These are phyloP conservation scores for Apiospora pterosperma DNA, from an alignment of 2,329 filamentous ascomycete species.

Conservation along the genomic window DNA sequence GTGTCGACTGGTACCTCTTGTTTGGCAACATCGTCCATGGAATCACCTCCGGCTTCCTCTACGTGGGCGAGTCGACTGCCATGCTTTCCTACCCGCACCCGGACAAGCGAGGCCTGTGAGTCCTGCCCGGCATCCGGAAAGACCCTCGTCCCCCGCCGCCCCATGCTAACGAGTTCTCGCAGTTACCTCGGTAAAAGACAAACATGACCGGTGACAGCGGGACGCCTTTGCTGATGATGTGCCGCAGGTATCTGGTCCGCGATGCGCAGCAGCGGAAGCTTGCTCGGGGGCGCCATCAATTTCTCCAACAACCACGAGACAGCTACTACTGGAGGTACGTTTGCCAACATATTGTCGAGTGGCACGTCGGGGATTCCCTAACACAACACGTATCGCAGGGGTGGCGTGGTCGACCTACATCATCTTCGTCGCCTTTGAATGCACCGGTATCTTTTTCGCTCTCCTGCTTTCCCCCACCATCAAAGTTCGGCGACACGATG, in stretches of 20 bases:
- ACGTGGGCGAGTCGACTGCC: slow-evolving; percentile 32
- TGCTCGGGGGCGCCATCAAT: slow-evolving; percentile 31
- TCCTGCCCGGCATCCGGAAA: not conserved
- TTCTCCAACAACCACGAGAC: slow-evolving; percentile 23
- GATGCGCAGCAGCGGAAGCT: slow-evolving; percentile 29
- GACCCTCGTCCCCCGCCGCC: too few relatives aligned
- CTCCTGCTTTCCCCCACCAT: slow-evolving; percentile 22
- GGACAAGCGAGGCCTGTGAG: slow-evolving; percentile 29
- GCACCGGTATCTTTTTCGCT: slow-evolving; percentile 27
- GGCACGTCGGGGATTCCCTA: not conserved
- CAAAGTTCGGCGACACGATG: slow-evolving; percentile 22
- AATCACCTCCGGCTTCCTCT: slow-evolving; percentile 22
- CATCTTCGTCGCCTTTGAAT: slow-evolving; percentile 27
- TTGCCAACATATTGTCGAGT: not conserved
- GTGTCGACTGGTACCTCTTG: slow-evolving; percentile 27
- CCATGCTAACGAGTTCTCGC: not conserved
- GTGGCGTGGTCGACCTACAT: slow-evolving; percentile 27
- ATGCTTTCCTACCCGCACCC: slow-evolving; percentile 33
- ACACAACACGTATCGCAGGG: not conserved
- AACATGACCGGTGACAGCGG: not conserved
- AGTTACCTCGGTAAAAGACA: not conserved
- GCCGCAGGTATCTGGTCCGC: slow-evolving; percentile 25
- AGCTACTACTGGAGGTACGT: slow-evolving; percentile 16
- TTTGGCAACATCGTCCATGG: slow-evolving; percentile 23
- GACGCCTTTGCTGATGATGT: not conserved